phyloP scores from a whole-genome alignment of 305 asterid species.

The Fraxinus ornus region DNA sequence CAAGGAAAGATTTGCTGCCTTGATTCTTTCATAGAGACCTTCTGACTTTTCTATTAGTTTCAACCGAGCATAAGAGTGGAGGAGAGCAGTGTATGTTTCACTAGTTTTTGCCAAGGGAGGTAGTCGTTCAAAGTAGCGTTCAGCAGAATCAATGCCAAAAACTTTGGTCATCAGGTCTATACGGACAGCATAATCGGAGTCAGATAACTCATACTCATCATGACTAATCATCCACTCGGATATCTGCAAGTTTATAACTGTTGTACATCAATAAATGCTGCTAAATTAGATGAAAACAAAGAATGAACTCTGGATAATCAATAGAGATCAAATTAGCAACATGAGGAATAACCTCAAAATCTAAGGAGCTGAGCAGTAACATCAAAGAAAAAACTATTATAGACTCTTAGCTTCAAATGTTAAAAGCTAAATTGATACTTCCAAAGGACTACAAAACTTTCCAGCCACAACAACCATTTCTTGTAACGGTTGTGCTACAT shows the following conservation, averaged over 20 bases:
- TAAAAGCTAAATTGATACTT: not conserved
- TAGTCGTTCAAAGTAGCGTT: constrained; percentile 78
- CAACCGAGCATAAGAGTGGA: constrained; percentile 70
- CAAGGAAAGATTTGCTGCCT: constrained; percentile 55
- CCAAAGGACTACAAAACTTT: not conserved
- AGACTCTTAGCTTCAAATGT: not conserved
- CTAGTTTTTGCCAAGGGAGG: constrained; percentile 61
- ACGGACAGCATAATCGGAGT: constrained; percentile 79
- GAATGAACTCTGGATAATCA: not conserved
- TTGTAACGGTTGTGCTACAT: not conserved
- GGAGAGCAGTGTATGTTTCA: constrained; percentile 89
- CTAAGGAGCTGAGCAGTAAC: not conserved
- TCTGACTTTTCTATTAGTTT: constrained; percentile 74
- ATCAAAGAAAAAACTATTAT: not conserved
- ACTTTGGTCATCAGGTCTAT: constrained; percentile 81
- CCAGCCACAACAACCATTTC: not conserved
- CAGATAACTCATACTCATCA: constrained; percentile 57
- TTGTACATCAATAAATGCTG: constrained; percentile 20
- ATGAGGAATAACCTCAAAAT: constrained; percentile 2
- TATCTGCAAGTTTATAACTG: constrained; percentile 48
- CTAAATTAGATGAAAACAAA: not conserved
- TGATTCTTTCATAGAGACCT: constrained; percentile 55
- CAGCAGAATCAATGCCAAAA: constrained; percentile 87
- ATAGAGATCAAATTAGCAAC: constrained; percentile 1
- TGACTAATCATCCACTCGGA: constrained; percentile 92